phyloP scores from a whole-genome alignment of 495 filamentous ascomycete genomes.

The Wilcoxina mikolae region DNA sequence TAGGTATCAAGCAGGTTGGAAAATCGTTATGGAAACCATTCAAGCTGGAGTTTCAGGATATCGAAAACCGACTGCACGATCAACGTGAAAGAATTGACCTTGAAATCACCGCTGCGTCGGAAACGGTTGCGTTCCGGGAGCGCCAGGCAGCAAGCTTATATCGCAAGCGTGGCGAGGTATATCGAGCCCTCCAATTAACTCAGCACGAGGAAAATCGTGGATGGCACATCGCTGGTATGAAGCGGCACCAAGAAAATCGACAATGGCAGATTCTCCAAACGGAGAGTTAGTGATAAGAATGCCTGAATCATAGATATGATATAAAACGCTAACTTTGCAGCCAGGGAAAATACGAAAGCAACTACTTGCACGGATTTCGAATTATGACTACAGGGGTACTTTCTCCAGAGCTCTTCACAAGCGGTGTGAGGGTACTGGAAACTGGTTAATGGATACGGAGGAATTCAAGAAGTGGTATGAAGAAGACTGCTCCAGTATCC shows the following conservation, averaged over 20 bases:
- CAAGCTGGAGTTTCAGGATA: conserved; percentile 4
- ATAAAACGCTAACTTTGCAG: not conserved
- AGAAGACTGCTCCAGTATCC: not conserved
- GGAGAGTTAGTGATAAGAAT: too few relatives aligned
- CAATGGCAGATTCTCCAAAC: too few relatives aligned
- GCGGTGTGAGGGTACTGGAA: conserved; percentile 8
- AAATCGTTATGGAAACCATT: conserved; percentile 6
- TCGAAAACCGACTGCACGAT: conserved; percentile 5
- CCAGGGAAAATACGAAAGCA: not conserved
- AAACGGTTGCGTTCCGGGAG: not conserved
- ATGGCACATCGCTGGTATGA: too few relatives aligned
- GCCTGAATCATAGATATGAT: too few relatives aligned
- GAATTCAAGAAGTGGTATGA: conserved; percentile 9
- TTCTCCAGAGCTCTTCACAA: conserved; percentile 5
- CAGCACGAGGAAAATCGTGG: not conserved
- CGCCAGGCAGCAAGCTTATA: conserved; percentile 9
- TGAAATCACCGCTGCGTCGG: conserved; percentile 4
- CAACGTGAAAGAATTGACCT: conserved; percentile 1
- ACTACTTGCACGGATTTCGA: conserved; percentile 12
- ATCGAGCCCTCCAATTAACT: not conserved
- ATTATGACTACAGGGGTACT: conserved; percentile 8
- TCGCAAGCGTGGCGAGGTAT: not conserved
- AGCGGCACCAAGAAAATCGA: too few relatives aligned
- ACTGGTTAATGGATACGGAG: conserved; percentile 9
- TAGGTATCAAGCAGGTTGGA: too few relatives aligned